Evolutionary conservation across 371 early-diverging fungal species (phyloP), one percentile per base, ranked within the genome.

Genomic region (Chytridium lagenaria): DNA sequence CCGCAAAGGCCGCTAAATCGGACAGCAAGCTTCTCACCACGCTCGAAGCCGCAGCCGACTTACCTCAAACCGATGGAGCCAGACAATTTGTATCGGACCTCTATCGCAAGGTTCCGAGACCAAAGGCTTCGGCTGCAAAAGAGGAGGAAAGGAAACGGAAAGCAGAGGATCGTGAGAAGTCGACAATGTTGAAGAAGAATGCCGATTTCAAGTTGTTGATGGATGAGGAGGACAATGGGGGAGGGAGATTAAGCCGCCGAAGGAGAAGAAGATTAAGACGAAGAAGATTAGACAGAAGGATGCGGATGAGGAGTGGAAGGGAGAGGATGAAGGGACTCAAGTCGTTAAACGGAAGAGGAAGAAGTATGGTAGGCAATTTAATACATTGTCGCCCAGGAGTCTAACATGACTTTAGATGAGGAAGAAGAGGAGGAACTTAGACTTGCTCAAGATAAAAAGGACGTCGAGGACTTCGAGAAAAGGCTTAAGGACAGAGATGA

Each of bases 401-500:
- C 30, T 16, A 7, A 61, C 5, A 7, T 52, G 40, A 7, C 68
- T 39, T 1, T 55, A 59, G n/a, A 40, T 51, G 36, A 71, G 69
- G 36, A 70, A 69, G 44, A 65, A 38, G 69, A 51, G n/a, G 72
- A 64, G 38, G 67, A 37, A 50, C 38, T 1, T 19, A 28, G 15
- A 7, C 12, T 57, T 63, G 23, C 1, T 36, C 52, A 63, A 34
- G 72, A 72, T 30, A 49, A 74, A 28, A 61, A 71, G 50, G 84
- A 77, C 65, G 72, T 76, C 1, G 87, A 97, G 74, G 98, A 92
- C 69, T 93, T 96, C 82, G 94, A 90, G 1, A 87, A 92, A 65
- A 80, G 97, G 44, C 74, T 98, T 50, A 87, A 88, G 77, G 90
- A 92, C 67, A 92, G 89, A 75, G 98, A 98, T 76, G 88, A 91